Evolutionary conservation across 495 filamentous ascomycete genomes (phyloP).

Genomic region (Hypomontagnella monticulosa): DNA sequence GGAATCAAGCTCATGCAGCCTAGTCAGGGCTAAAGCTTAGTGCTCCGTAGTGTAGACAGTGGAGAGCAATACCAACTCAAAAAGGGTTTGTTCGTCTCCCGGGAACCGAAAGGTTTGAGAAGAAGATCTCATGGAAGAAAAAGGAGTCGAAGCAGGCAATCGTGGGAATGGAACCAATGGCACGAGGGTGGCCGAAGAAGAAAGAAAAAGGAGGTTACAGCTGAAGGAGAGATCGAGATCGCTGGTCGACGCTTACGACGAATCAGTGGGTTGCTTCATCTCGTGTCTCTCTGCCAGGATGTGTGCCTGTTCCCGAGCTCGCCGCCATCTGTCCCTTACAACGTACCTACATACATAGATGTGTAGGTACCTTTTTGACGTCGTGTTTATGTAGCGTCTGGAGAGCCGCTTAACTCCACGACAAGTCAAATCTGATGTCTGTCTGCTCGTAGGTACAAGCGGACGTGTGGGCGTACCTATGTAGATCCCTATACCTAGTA

Average conservation of each 20-base stretch:
- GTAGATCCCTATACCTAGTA: background rate
- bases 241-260: slow-evolving; percentile 30
- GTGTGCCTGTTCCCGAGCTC: slow-evolving; percentile 33
- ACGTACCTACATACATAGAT: slow-evolving; percentile 5
- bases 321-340: slow-evolving; percentile 25
- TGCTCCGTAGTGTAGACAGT: slow-evolving; percentile 14
- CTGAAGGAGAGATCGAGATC: slow-evolving; percentile 40
- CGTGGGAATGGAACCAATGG: slow-evolving; percentile 23
- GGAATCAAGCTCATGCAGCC: slow-evolving; percentile 40
- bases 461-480: too few relatives aligned
- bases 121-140: background rate
- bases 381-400: slow-evolving; percentile 8
- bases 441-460: slow-evolving; percentile 9
- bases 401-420: slow-evolving; percentile 21
- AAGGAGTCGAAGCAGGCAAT: background rate
- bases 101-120: background rate
- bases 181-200: slow-evolving; percentile 16
- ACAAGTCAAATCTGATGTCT: slow-evolving; percentile 14
- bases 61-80: slow-evolving; percentile 17
- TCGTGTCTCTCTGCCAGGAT: slow-evolving; percentile 41
- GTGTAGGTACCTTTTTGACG: slow-evolving; percentile 26
- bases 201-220: slow-evolving; percentile 23
- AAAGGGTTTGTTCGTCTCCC: slow-evolving; percentile 12
- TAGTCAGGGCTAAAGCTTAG: slow-evolving; percentile 35
- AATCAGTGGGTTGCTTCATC: slow-evolving; percentile 42